Percentiles rank a stretch among this genome's conserved stretches.
Conservation (phyloP, 768 basidiomycete species). For the Suillus ampliporus region DNA sequence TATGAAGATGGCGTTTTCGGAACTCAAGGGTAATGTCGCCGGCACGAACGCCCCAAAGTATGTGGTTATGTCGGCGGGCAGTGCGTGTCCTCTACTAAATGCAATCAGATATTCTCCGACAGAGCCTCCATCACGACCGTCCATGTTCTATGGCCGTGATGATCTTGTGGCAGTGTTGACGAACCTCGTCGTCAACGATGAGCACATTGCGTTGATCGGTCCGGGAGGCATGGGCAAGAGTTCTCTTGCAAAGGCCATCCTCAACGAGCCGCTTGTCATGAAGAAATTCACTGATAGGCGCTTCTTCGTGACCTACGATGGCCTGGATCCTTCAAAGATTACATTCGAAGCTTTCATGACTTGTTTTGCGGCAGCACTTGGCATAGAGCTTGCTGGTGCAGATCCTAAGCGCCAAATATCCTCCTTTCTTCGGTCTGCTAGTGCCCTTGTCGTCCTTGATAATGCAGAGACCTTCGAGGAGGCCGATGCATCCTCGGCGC, state of each 20-base stretch:
- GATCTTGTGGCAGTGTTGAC: background rate
- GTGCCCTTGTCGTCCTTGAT: constrained; percentile 9
- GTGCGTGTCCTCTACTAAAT: background rate
- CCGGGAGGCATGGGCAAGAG: constrained; percentile 9
- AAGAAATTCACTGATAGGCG: constrained; percentile 3
- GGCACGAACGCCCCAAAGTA: too few species aligned
- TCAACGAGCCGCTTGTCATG: background rate
- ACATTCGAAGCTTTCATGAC: background rate
- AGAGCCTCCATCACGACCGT: background rate
- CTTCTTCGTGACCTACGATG: constrained; percentile 5
- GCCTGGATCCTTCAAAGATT: background rate
- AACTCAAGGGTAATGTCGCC: too few species aligned
- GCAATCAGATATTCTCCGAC: background rate
- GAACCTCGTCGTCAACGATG: background rate
- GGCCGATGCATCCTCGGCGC: background rate
- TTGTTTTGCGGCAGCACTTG: background rate
- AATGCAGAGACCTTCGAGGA: constrained; percentile 2
- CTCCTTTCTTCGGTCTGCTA: background rate
- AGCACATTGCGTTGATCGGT: background rate
- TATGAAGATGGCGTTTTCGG: too few species aligned
- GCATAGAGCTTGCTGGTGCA: background rate
- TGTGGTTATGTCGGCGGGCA: too few species aligned
- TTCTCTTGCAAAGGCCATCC: constrained; percentile 1
- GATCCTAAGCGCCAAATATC: background rate
- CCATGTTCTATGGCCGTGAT: background rate